Evolutionary conservation across 768 basidiomycete species (phyloP).

Genomic region (Termitomyces sp.): DNA sequence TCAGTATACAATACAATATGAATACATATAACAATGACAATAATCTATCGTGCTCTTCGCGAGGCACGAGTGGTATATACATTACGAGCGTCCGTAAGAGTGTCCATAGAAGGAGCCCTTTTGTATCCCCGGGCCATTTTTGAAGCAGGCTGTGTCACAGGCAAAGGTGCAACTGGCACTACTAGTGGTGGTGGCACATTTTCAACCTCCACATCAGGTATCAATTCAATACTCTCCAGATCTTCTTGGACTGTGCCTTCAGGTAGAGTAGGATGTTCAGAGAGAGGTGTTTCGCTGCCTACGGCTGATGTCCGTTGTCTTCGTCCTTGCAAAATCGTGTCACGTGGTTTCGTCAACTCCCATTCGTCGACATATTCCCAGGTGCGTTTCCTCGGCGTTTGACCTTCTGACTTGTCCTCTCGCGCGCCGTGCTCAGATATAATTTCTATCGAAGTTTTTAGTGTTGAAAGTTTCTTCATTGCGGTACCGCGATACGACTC

Average conservation of each 20-base stretch:
- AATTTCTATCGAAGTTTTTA: constrained; percentile 45
- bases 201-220: constrained; percentile 9
- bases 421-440: constrained; percentile 54
- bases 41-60: constrained; percentile 24
- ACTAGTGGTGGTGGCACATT: constrained; percentile 8
- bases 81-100: constrained; percentile 40
- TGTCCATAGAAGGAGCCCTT: constrained; percentile 21
- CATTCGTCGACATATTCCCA: constrained; percentile 71
- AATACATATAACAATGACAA: not conserved
- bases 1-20: not conserved
- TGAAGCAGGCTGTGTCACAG: constrained; percentile 20
- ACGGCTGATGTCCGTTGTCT: constrained; percentile 25
- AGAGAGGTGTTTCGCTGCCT: constrained; percentile 31
- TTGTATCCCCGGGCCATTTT: constrained; percentile 16
- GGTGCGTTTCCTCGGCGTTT: constrained; percentile 70
- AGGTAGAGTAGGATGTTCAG: constrained; percentile 29
- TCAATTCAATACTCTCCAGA: constrained; percentile 16
- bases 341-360: constrained; percentile 63
- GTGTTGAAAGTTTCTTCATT: constrained; percentile 36
- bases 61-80: constrained; percentile 30
- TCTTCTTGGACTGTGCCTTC: constrained; percentile 22
- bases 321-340: constrained; percentile 52
- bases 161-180: not conserved
- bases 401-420: constrained; percentile 64
- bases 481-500: constrained; percentile 41